Percentiles rank a stretch among this genome's conserved stretches.
These are phyloP conservation scores for Wickerhamiella parazyma DNA, from an alignment of 805 yeast species.

Conservation along the genomic window DNA sequence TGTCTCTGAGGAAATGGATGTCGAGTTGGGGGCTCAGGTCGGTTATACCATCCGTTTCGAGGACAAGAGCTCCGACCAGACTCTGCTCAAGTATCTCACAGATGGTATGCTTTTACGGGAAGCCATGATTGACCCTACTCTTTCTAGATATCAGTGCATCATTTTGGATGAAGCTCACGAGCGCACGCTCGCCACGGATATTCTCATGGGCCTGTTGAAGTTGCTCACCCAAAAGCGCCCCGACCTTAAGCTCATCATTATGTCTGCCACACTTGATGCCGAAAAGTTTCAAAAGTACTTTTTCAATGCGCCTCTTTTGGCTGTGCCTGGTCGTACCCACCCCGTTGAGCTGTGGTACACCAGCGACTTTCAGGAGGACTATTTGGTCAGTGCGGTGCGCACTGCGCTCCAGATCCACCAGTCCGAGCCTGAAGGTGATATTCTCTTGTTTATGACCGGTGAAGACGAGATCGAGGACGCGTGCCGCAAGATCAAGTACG, in stretches of 20 bases:
- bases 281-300: constrained; percentile 87
- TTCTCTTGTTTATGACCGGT: constrained; percentile 78
- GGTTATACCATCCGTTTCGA: constrained; percentile 94
- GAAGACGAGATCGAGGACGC: constrained; percentile 98
- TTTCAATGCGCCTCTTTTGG: constrained; percentile 80
- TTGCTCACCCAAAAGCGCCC: constrained; percentile 68
- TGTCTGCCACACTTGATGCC: constrained; percentile 97
- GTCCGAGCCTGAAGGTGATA: constrained; percentile 88
- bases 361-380: constrained; percentile 91
- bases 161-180: constrained; percentile 97
- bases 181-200: constrained; percentile 92
- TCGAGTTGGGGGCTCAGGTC: constrained; percentile 79
- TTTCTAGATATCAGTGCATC: constrained; percentile 71
- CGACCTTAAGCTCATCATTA: constrained; percentile 80
- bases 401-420: constrained; percentile 41
- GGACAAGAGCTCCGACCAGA: constrained; percentile 65
- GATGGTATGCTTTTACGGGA: constrained; percentile 97
- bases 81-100: constrained; percentile 89
- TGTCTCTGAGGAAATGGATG: constrained; percentile 97
- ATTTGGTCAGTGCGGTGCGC: constrained; percentile 85
- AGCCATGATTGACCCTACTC: constrained; percentile 90
- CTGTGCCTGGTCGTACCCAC: constrained; percentile 96
- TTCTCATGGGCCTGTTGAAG: constrained; percentile 85
- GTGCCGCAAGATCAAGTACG: constrained; percentile 72
- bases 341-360: constrained; percentile 96